Percentiles rank a stretch among this genome's conserved stretches.
These are phyloP conservation scores for Pneumocystis canis DNA, from an alignment of 1,139 yeast genomes.

Conservation along the genomic window DNA sequence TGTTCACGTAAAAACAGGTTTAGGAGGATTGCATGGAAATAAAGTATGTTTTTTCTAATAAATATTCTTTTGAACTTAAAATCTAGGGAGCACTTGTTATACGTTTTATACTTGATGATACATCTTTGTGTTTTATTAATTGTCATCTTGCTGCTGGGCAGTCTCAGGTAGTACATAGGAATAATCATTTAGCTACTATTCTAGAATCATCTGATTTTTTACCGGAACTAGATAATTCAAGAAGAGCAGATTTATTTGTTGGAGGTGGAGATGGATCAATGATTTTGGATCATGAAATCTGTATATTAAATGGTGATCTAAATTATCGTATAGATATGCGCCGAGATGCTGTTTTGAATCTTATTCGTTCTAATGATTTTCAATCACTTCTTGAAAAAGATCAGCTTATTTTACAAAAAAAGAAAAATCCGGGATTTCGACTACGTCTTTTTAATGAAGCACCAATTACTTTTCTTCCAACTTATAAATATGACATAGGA, in stretches of 20 bases:
- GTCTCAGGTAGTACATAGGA: conserved; percentile 61
- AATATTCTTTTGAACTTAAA: background rate
- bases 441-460: conserved; percentile 65
- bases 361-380: conserved; percentile 38
- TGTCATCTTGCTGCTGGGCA: conserved; percentile 92
- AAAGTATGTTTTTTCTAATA: conserved; percentile 25
- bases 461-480: conserved; percentile 65
- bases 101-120: conserved; percentile 58
- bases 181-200: conserved; percentile 62
- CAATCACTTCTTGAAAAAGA: conserved; percentile 50
- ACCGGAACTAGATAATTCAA: conserved; percentile 30
- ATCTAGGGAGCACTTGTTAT: conserved; percentile 68
- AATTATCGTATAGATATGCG: conserved; percentile 65
- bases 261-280: conserved; percentile 36
- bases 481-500: conserved; percentile 85
- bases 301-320: conserved; percentile 89
- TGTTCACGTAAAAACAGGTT: conserved; percentile 75
- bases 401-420: conserved; percentile 61
- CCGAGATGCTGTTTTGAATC: conserved; percentile 51
- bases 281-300: conserved; percentile 59
- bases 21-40: conserved; percentile 89
- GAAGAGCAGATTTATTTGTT: conserved; percentile 29
- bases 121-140: conserved; percentile 64
- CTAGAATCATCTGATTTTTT: conserved; percentile 37
- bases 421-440: conserved; percentile 44